phyloP scores from a whole-genome alignment of 2,329 filamentous ascomycete genomes.

The Ploettnerulaceae sp. region DNA sequence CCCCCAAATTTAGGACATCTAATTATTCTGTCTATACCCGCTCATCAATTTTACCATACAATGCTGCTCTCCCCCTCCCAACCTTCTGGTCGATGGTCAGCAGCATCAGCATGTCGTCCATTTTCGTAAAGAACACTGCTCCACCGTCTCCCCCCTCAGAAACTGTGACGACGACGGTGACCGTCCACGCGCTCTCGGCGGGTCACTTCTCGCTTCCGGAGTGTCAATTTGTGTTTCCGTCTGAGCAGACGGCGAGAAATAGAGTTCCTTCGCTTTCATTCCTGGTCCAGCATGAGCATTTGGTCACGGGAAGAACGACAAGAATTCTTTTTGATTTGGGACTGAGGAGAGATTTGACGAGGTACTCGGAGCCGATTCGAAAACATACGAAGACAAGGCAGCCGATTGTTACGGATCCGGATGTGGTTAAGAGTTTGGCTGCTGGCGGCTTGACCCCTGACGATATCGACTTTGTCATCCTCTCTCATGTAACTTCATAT shows the following conservation, averaged over 20 bases:
- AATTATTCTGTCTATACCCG: no score
- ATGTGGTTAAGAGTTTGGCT: constrained; percentile 39
- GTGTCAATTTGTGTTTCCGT: constrained; percentile 42
- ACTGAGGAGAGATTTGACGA: constrained; percentile 40
- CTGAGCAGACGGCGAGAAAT: constrained; percentile 37
- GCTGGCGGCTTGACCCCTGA: constrained; percentile 33
- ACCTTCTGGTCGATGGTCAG: not conserved
- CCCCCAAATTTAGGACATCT: no score
- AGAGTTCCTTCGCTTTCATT: constrained; percentile 51
- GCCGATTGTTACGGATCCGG: constrained; percentile 41
- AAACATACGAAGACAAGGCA: constrained; percentile 42
- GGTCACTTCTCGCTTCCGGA: constrained; percentile 45
- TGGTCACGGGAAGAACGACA: constrained; percentile 19
- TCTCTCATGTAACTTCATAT: constrained; percentile 47
- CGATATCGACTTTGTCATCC: constrained; percentile 31
- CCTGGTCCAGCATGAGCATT: constrained; percentile 44
- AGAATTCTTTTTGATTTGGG: constrained; percentile 50
- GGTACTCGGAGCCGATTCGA: constrained; percentile 42
- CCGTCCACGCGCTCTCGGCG: constrained; percentile 36
- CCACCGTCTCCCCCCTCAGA: constrained; percentile 5
- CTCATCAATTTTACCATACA: no score
- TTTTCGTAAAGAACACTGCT: constrained; percentile 5
- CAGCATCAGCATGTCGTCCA: constrained; percentile 6
- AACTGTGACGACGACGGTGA: constrained; percentile 28
- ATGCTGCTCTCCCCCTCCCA: no score